Evolutionary conservation across 805 yeast species (phyloP).

Genomic region (Kluyveromyces dobzhanskii): DNA sequence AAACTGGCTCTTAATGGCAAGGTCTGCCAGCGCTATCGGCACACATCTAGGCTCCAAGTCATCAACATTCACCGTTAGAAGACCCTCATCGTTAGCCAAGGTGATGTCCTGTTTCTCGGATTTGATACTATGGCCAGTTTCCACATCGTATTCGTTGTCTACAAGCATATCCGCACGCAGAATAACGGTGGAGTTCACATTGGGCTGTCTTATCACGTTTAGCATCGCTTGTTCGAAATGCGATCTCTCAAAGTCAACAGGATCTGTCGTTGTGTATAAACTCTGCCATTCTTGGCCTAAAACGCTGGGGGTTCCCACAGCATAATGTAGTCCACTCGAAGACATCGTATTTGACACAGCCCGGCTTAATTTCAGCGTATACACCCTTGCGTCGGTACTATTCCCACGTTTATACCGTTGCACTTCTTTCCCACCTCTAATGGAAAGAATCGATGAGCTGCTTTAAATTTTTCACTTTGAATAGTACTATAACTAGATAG

Average conservation of each 20-base stretch:
- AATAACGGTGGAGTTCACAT: slow-evolving; percentile 85
- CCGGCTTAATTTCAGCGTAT: no score
- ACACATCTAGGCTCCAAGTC: slow-evolving; percentile 35
- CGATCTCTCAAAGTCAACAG: slow-evolving; percentile 20
- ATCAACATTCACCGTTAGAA: slow-evolving; percentile 27
- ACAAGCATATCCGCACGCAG: slow-evolving; percentile 75
- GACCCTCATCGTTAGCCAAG: slow-evolving; percentile 15
- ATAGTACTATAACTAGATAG: no score
- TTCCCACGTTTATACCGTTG: no score
- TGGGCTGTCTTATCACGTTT: slow-evolving; percentile 73
- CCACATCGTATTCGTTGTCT: slow-evolving; percentile 37
- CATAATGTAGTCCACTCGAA: slow-evolving; percentile 8
- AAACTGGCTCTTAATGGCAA: slow-evolving; percentile 36
- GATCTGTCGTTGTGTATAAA: slow-evolving; percentile 17
- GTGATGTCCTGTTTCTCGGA: slow-evolving; percentile 9
- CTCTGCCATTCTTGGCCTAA: slow-evolving; percentile 24
- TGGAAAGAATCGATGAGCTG: no score
- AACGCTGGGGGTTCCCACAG: slow-evolving; percentile 14
- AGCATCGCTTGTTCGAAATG: slow-evolving; percentile 74
- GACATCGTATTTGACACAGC: not conserved
- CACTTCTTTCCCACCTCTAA: no score
- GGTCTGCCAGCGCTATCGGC: slow-evolving; percentile 12
- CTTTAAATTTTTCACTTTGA: no score
- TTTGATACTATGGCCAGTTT: slow-evolving; percentile 4
- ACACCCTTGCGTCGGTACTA: no score